Base-by-base conservation (phyloP, 441 rosid species). In the Daphne laureola region DNA sequence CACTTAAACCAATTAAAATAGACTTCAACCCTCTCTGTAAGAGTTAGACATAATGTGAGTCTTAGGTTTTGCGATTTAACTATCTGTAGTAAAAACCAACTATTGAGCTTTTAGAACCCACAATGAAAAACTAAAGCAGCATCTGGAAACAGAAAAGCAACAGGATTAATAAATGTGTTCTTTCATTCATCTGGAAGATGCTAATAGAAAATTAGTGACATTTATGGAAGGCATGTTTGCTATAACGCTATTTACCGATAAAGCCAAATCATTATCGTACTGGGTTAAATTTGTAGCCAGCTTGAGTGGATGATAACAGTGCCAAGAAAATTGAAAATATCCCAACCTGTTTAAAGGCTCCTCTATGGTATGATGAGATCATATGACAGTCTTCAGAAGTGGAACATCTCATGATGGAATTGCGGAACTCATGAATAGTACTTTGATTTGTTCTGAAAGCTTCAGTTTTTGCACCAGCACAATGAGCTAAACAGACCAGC, bases 391-490 rank as follows among this genome's bases (percentile, higher is more conserved):
- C 70, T 61, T 91, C 93, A 59, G 96, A 83, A 44, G 72, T 57
- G n/a, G 84, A 65, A 61, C 90, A 91, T 67, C 57, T 71, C 6
- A 71, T 16, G 4, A 87, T 75, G 44, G 73, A 73, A 38, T 61
- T 71, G 43, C 98, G 95, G 48, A 91, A 80, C 46, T 82, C 81
- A 68, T 87, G 84, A 43, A 91, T 64, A 43, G 79, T 79, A 57
- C 78, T 83, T 53, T 86, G 90, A 73, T 53, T 86, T 6, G 95
- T 79, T 17, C 85, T 90, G 67, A 73, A 85, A 51, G 96, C 96
- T 75, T 83, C 78, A 25, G 80, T 90, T 69, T 86, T 87, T 9
- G 96, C 96, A 48, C 98, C 96, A 17, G 93, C 95, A 62, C 89
- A 83, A 58, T 72, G 84, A 66, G 86, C 96, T 65, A 91, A 76